Evolutionary conservation across 345 rosid genomes (phyloP).

Genomic region (Ailanthus altissimus): DNA sequence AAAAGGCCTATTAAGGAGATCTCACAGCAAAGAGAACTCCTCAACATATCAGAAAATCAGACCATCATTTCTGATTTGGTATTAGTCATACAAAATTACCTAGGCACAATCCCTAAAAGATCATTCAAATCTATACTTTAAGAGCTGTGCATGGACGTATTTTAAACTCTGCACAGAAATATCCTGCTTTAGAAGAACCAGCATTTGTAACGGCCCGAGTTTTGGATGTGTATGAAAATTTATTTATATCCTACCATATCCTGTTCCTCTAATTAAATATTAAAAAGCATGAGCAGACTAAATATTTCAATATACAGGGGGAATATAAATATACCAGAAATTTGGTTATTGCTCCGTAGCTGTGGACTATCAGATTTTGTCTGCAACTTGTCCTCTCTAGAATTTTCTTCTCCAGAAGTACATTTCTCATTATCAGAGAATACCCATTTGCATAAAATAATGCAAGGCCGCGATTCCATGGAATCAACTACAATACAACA

Average conservation of each 20-base stretch:
- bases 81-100: not conserved
- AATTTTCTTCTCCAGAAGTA: slow-evolving; percentile 30
- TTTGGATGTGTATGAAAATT: not conserved
- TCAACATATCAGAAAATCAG: not conserved
- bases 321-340: slow-evolving; percentile 52
- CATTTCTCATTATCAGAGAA: slow-evolving; percentile 36
- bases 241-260: not conserved
- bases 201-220: not conserved
- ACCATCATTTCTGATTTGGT: not conserved
- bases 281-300: slow-evolving; percentile 1
- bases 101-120: not conserved
- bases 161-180: not conserved
- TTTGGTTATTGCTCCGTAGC: slow-evolving; percentile 44
- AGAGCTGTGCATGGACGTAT: not conserved
- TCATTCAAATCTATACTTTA: not conserved
- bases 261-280: not conserved
- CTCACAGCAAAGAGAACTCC: not conserved
- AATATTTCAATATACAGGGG: slow-evolving; percentile 5
- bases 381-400: slow-evolving; percentile 35
- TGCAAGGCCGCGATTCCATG: slow-evolving; percentile 44
- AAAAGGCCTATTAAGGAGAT: not conserved
- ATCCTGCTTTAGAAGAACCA: slow-evolving; percentile 13
- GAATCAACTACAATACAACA: slow-evolving; percentile 46
- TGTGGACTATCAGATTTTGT: slow-evolving; percentile 36
- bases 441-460: slow-evolving; percentile 73